A percentile compares a stretch with the other conserved stretches of the same genome.
Evolutionary conservation across 352 stramenopile genomes (phyloP).

Genomic region (Globisporangium lucens): DNA sequence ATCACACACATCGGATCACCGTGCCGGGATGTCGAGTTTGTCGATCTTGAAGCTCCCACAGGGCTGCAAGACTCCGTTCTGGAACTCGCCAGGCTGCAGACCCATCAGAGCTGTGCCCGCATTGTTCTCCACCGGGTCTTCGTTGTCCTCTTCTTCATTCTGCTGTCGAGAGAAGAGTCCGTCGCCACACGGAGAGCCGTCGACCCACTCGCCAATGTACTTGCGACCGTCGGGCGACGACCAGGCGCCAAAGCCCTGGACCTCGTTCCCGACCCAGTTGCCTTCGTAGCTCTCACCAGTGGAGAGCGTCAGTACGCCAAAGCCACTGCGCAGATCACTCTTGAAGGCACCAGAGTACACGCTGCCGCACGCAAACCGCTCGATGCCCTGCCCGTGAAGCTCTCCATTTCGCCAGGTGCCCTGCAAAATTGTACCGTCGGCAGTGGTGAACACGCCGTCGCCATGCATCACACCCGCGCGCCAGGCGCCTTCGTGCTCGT

Average conservation of each 20-base stretch:
- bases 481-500: slow-evolving; percentile 65
- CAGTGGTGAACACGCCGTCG: slow-evolving; percentile 44
- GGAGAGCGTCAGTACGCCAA: slow-evolving; percentile 53
- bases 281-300: slow-evolving; percentile 70
- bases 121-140: slow-evolving; percentile 5
- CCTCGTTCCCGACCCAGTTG: slow-evolving; percentile 43
- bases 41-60: slow-evolving; percentile 47
- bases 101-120: background rate
- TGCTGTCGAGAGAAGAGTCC: slow-evolving; percentile 49
- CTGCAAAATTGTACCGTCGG: slow-evolving; percentile 32
- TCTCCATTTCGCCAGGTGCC: slow-evolving; percentile 46
- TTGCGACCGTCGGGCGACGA: slow-evolving; percentile 34
- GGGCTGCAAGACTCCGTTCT: slow-evolving; percentile 35
- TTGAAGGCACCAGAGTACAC: slow-evolving; percentile 56
- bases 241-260: slow-evolving; percentile 70
- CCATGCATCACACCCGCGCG: slow-evolving; percentile 58
- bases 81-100: slow-evolving; percentile 42
- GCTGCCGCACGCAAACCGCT: slow-evolving; percentile 54
- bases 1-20: background rate
- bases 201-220: slow-evolving; percentile 56
- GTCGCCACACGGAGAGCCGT: slow-evolving; percentile 47
- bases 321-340: slow-evolving; percentile 39
- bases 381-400: slow-evolving; percentile 41
- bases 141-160: slow-evolving; percentile 24
- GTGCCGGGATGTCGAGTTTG: slow-evolving; percentile 30